Evolutionary conservation across 495 filamentous ascomycete genomes (phyloP).

Genomic region (Jackrogersella multiformis): DNA sequence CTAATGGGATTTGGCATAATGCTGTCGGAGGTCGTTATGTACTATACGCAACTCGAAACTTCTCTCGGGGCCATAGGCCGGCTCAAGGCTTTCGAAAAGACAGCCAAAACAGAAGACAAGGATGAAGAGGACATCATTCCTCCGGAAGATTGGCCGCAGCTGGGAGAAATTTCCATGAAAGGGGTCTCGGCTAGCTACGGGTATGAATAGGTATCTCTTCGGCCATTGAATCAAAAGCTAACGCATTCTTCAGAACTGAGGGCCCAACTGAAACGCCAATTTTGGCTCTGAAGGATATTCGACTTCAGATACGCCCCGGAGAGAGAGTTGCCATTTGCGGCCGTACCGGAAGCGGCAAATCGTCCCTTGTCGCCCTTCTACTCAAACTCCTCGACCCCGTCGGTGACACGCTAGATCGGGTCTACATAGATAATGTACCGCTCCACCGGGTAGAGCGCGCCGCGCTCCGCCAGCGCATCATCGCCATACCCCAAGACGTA

Average conservation of each 20-base stretch:
- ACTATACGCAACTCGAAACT: conserved; percentile 54
- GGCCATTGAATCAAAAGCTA: conserved; percentile 1
- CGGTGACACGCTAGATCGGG: conserved; percentile 5
- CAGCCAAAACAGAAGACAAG: conserved; percentile 46
- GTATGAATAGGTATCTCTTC: not conserved
- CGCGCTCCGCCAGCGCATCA: conserved; percentile 43
- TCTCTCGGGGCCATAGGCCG: conserved; percentile 64
- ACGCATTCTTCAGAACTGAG: conserved; percentile 4
- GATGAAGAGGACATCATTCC: conserved; percentile 51
- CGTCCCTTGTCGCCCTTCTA: conserved; percentile 46
- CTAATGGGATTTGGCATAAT: conserved; percentile 41
- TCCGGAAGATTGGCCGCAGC: conserved; percentile 42
- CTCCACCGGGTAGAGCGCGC: conserved; percentile 43
- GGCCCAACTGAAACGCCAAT: not conserved
- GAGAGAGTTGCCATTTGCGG: conserved; percentile 54
- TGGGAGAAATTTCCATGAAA: conserved; percentile 33
- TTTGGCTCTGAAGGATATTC: conserved; percentile 42
- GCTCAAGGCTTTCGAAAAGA: conserved; percentile 56
- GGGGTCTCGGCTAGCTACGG: conserved; percentile 47
- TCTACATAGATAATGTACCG: conserved; percentile 42
- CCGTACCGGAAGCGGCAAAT: conserved; percentile 53
- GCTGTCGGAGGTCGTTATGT: conserved; percentile 23
- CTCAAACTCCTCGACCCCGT: conserved; percentile 50
- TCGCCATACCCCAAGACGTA: conserved; percentile 54
- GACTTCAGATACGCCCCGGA: conserved; percentile 40